Percentiles rank a stretch among this genome's conserved stretches.
phyloP scores from a whole-genome alignment of 179 eudicot species.

The Vitellaria paradoxa region DNA sequence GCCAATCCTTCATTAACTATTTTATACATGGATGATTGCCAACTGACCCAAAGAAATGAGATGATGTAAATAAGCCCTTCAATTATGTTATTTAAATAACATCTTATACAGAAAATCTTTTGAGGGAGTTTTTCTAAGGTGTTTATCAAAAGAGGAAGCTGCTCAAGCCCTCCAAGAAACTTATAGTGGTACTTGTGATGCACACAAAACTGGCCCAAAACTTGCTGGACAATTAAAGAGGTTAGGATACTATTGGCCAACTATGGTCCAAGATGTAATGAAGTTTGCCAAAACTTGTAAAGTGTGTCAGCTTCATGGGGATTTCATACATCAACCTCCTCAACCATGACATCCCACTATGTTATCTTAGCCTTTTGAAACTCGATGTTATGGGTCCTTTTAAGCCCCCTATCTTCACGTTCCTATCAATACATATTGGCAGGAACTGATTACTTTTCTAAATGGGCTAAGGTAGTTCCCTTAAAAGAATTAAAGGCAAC shows the following conservation, averaged over 20 bases:
- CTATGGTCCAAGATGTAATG: neutral
- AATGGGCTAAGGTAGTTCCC: no score
- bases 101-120: no score
- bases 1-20: slow-evolving; percentile 12
- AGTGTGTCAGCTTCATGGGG: neutral
- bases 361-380: no score
- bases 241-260: slow-evolving; percentile 14
- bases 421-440: neutral
- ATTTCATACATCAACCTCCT: neutral
- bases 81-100: no score
- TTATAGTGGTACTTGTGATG: slow-evolving; percentile 5
- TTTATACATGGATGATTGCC: neutral
- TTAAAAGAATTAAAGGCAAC: no score
- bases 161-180: neutral
- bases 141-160: neutral
- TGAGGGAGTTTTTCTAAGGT: no score
- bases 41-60: neutral
- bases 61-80: no score
- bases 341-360: no score
- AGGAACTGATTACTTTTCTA: neutral
- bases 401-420: neutral
- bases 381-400: neutral
- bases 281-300: neutral
- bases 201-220: slow-evolving; percentile 16
- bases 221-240: slow-evolving; percentile 1